Base-by-base conservation (phyloP, 208 protist species). In the Acanthamoeba castellanii region DNA sequence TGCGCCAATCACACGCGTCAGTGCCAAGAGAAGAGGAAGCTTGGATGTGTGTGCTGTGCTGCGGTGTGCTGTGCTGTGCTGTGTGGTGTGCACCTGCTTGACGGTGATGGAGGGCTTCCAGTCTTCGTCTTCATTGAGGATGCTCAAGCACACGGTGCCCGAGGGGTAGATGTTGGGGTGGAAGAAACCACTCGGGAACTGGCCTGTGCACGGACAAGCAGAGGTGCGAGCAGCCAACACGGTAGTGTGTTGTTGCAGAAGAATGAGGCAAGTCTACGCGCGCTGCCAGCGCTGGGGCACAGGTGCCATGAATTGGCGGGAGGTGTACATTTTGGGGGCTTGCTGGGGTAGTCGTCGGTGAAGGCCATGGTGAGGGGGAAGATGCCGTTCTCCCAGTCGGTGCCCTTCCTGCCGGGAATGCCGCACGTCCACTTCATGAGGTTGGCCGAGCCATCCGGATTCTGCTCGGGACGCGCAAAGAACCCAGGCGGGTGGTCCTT, bases 81-180 rank as follows among this genome's bases (percentile, higher is more conserved):
- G 37, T 42, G 37, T 42, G 37, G 30, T 90, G 74, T 11, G 32
- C 34, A 97, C 97, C 97, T 99, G 98, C 96, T 99, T 99, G 37
- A 99, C 97, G 3, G 98, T 99, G 42, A 99, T 99, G 50, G 98
- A 98, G 32, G 99, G 99, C 93, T 99, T 98, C 99, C 99, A 99
- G 94, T 99, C 99, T 95, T 99, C 99, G 76, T 99, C 99, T 94
- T 99, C 99, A 95, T 99, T 99, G 3, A 99, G 95, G 87, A 99
- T 99, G n/a, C 98, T 99, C 7, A 99, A 96, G 97, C 99, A 99
- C 27, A 99, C 99, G 11, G 99, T 99, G 34, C 99, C 99, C 70
- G 98, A 99, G 1, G 99, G 99, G 95, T 99, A 99, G 8, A 99
- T 97, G 96, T 99, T 99, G 27, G 99, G 99, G 97, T 99, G 99